Evolutionary conservation across 1,284 basidiomycete genomes (phyloP).

Genomic region (Ceratobasidium sp.): DNA sequence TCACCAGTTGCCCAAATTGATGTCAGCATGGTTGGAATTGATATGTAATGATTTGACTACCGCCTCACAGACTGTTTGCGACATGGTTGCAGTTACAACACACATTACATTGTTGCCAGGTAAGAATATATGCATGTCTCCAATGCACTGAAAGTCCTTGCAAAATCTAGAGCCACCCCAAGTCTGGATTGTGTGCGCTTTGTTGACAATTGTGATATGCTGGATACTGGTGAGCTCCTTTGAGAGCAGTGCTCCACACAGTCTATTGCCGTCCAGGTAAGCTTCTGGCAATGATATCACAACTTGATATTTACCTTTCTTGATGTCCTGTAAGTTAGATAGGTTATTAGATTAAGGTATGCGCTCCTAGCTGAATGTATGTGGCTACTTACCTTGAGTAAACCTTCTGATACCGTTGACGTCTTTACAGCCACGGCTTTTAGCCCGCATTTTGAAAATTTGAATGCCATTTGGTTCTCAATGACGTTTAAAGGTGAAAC

Average conservation of each 20-base stretch:
- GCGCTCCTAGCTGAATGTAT: neutral
- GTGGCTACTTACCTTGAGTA: neutral
- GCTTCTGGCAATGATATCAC: no score
- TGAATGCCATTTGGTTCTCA: neutral
- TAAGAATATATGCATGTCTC: neutral
- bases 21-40: neutral
- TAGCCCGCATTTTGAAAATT: neutral
- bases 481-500: neutral
- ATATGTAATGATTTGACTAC: neutral
- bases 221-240: no score
- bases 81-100: neutral
- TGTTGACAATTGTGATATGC: no score
- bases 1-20: neutral
- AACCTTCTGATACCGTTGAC: neutral
- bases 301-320: no score
- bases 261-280: no score
- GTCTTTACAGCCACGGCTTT: neutral
- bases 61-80: neutral
- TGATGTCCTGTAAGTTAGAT: no score
- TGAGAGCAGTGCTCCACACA: no score
- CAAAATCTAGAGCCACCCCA: neutral
- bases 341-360: no score
- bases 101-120: neutral
- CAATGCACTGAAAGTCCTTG: neutral
- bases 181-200: neutral